These are phyloP conservation scores for Sclerotinia trifoliorum DNA, from an alignment of 2,329 filamentous ascomycete species.

Conservation along the genomic window DNA sequence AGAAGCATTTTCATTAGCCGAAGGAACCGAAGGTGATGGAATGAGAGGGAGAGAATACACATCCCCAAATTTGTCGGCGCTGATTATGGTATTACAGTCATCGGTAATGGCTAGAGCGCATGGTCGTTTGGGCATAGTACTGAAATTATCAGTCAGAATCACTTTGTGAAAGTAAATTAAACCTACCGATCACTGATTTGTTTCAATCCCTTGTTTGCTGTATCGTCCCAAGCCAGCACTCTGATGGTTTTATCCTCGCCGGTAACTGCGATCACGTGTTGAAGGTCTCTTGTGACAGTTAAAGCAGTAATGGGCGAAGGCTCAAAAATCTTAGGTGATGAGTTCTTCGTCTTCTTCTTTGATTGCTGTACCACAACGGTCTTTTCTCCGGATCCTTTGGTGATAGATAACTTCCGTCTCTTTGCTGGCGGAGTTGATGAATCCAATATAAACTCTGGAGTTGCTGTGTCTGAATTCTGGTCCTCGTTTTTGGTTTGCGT, in stretches of 20 bases:
- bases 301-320: constrained; percentile 68
- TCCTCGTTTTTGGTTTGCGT: constrained; percentile 4
- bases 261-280: constrained; percentile 74
- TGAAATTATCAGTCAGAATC: constrained; percentile 17
- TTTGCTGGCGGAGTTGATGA: constrained; percentile 36
- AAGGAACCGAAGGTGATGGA: constrained; percentile 24
- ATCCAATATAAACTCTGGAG: constrained; percentile 11
- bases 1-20: constrained; percentile 26
- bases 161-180: constrained; percentile 11
- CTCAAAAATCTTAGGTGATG: constrained; percentile 44
- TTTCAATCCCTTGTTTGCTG: constrained; percentile 48
- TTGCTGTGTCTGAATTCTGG: not conserved
- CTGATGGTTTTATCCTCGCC: constrained; percentile 90
- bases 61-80: constrained; percentile 94
- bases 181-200: constrained; percentile 71
- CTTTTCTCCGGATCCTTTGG: constrained; percentile 21
- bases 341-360: constrained; percentile 30
- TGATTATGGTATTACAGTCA: constrained; percentile 71
- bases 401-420: constrained; percentile 36
- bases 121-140: constrained; percentile 85
- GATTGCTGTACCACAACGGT: constrained; percentile 27
- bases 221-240: constrained; percentile 70
- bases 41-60: constrained; percentile 84
- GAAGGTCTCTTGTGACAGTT: constrained; percentile 59
- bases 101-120: constrained; percentile 70